A percentile compares a stretch with the other conserved stretches of the same genome.
Conservation (phyloP, 1,284 basidiomycete genomes). For the Trichosporon ovoides region DNA sequence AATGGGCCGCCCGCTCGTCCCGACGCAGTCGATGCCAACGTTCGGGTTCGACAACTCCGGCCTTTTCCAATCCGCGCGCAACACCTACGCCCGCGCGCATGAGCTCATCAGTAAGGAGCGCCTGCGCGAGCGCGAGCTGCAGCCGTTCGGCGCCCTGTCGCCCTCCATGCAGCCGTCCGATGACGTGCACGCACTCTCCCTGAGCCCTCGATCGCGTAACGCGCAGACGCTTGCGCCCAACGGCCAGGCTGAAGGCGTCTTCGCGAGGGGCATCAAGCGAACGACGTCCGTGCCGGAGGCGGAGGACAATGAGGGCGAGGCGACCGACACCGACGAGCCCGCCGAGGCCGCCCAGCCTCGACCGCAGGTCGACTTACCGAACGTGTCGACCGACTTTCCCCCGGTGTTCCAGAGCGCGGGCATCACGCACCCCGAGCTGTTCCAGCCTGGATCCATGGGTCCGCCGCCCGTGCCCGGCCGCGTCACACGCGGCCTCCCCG, state of each 20-base stretch:
- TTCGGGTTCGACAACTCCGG: constrained; percentile 13
- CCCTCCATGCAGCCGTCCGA: constrained; percentile 3
- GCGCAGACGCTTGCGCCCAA: constrained; percentile 15
- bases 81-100: constrained; percentile 24
- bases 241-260: constrained; percentile 17
- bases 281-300: background rate
- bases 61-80: constrained; percentile 23
- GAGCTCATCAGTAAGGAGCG: constrained; percentile 31
- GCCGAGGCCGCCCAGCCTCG: background rate
- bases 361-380: background rate
- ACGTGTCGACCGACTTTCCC: constrained; percentile 33
- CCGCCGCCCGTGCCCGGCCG: constrained; percentile 16
- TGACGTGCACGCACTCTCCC: constrained; percentile 9
- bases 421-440: constrained; percentile 35
- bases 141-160: constrained; percentile 24
- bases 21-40: constrained; percentile 35
- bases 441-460: constrained; percentile 8
- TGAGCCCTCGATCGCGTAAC: constrained; percentile 13
- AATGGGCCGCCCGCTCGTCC: constrained; percentile 30
- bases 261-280: constrained; percentile 20
- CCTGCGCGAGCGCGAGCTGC: constrained; percentile 27
- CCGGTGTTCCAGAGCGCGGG: constrained; percentile 34
- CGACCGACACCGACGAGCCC: constrained; percentile 4
- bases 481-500: constrained; percentile 12
- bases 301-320: background rate